These are phyloP conservation scores for Catharanthus roseus DNA, from an alignment of 257 asterid genomes.

Conservation along the genomic window DNA sequence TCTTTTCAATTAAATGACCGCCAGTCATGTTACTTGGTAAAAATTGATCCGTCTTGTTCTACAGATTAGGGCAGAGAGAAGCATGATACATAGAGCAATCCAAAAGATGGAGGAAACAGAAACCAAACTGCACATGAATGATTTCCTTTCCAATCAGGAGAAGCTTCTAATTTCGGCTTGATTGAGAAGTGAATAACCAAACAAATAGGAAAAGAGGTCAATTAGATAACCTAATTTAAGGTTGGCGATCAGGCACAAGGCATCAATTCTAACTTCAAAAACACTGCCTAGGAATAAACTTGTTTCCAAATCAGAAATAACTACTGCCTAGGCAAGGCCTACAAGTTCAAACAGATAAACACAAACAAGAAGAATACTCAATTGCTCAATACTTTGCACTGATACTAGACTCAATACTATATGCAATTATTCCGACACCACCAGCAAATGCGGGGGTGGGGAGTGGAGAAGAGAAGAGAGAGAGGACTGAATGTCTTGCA, in stretches of 20 bases:
- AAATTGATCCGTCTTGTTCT: too few species aligned
- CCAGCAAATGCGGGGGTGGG: neutral
- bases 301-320: neutral
- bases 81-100: neutral
- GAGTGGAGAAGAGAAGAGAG: neutral
- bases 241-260: neutral
- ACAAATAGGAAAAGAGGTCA: neutral
- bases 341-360: neutral
- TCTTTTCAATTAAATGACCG: neutral
- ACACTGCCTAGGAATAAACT: too few species aligned
- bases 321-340: neutral
- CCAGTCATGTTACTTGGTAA: neutral
- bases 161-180: neutral
- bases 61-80: neutral
- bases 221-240: neutral
- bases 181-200: neutral
- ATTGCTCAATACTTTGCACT: neutral
- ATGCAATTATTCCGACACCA: neutral
- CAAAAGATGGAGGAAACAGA: neutral
- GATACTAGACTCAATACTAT: neutral
- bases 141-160: neutral
- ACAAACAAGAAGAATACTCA: neutral
- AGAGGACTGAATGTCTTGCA: neutral
- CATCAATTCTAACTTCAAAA: neutral
- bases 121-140: neutral